Percentiles rank a stretch among this genome's conserved stretches.
Evolutionary conservation across 2,329 filamentous ascomycete species (phyloP).

Genomic region (Claviceps spartinae): DNA sequence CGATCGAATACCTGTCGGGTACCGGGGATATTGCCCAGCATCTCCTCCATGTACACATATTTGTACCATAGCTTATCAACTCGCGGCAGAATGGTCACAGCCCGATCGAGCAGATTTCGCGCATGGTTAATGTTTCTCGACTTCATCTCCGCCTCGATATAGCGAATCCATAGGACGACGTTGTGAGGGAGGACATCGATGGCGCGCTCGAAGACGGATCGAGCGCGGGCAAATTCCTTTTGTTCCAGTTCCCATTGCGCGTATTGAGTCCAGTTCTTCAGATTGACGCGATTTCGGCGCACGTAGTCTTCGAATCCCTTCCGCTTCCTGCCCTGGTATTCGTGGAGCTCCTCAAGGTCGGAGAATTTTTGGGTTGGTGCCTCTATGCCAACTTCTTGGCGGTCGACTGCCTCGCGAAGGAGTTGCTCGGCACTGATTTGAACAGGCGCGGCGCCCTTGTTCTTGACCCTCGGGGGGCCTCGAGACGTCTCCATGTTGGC

Average conservation of each 20-base stretch:
- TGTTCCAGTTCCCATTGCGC: conserved; percentile 95
- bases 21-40: conserved; percentile 83
- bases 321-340: conserved; percentile 89
- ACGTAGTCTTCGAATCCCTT: conserved; percentile 98
- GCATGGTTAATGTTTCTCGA: conserved; percentile 88
- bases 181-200: conserved; percentile 84
- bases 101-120: conserved; percentile 82
- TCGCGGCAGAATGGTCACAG: conserved; percentile 80
- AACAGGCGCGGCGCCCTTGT: conserved; percentile 84
- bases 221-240: conserved; percentile 85
- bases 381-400: conserved; percentile 78
- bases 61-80: conserved; percentile 99
- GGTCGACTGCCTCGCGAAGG: conserved; percentile 89
- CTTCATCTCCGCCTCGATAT: conserved; percentile 95
- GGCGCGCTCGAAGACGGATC: conserved; percentile 88
- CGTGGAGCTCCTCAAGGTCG: conserved; percentile 93
- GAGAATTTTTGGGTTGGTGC: conserved; percentile 90
- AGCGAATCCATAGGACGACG: conserved; percentile 78
- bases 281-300: conserved; percentile 81
- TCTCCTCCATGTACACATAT: conserved; percentile 98
- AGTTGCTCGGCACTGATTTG: conserved; percentile 97
- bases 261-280: conserved; percentile 99
- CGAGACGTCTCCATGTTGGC: conserved; percentile 69
- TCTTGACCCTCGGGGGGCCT: conserved; percentile 92
- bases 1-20: conserved; percentile 90